phyloP scores from a whole-genome alignment of 2,329 filamentous ascomycete species.

The Colletotrichum sp. region DNA sequence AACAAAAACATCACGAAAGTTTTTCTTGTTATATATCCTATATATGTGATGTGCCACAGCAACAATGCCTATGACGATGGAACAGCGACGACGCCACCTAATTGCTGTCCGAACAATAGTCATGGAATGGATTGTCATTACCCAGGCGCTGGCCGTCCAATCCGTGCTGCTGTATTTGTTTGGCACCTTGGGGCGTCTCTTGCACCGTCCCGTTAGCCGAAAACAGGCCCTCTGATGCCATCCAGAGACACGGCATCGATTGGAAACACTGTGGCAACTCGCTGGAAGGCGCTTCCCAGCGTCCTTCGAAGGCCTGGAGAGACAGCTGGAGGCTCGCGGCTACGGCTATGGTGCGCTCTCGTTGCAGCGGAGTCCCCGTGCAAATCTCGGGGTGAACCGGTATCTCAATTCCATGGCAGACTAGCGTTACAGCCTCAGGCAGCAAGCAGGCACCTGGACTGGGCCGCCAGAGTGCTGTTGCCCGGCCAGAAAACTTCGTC shows the following conservation, averaged over 20 bases:
- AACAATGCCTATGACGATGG: not conserved
- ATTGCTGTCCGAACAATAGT: not conserved
- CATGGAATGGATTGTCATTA: slow-evolving; percentile 15
- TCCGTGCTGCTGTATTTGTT: not conserved
- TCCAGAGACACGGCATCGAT: not conserved
- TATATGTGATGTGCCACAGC: not conserved
- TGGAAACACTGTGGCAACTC: not conserved
- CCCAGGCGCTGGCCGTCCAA: not conserved
- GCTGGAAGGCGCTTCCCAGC: not conserved
- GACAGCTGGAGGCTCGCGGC: not conserved
- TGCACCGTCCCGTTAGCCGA: not conserved
- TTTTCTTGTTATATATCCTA: not conserved
- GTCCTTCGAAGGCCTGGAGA: not conserved
- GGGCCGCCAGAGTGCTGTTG: not conserved
- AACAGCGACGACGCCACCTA: not conserved
- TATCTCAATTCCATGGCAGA: slow-evolving; percentile 22
- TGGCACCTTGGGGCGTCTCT: not conserved
- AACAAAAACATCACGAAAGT: not conserved
- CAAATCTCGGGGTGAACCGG: slow-evolving; percentile 26
- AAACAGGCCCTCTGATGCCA: slow-evolving; percentile 4
- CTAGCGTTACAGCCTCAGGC: slow-evolving; percentile 23
- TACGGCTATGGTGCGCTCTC: not conserved
- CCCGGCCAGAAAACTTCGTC: slow-evolving; percentile 12
- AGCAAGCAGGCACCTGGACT: not conserved
- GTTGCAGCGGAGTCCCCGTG: slow-evolving; percentile 20